Conservation (phyloP, 768 basidiomycete species). For the Leccinellum luteum region DNA sequence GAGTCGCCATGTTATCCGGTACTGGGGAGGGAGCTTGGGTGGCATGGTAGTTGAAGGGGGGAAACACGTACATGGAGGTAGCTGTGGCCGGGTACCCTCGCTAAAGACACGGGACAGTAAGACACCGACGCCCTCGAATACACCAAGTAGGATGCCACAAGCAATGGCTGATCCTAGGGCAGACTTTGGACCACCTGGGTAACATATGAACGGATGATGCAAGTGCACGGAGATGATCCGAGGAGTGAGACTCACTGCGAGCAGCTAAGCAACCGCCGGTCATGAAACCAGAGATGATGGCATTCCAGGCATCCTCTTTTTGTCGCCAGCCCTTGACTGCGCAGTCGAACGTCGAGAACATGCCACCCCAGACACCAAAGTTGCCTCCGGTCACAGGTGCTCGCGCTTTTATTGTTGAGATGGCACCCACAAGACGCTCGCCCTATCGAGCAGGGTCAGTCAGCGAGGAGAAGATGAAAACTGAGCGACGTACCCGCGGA, state of each 20-base stretch:
- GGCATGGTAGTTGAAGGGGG: background rate
- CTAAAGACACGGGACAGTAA: slow-evolving; percentile 86
- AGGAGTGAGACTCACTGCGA: slow-evolving; percentile 64
- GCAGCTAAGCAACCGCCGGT: slow-evolving; percentile 95
- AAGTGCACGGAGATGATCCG: background rate
- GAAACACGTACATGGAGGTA: slow-evolving; percentile 65
- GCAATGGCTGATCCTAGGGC: slow-evolving; percentile 92
- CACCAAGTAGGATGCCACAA: slow-evolving; percentile 93
- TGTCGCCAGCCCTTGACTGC: slow-evolving; percentile 95
- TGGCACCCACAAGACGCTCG: slow-evolving; percentile 89
- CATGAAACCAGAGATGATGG: slow-evolving; percentile 97
- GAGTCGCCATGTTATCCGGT: slow-evolving; percentile 56
- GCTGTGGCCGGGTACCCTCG: slow-evolving; percentile 74
- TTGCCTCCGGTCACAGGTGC: slow-evolving; percentile 98
- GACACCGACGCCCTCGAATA: slow-evolving; percentile 94
- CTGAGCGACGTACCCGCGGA: slow-evolving; percentile 63
- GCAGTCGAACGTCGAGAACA: slow-evolving; percentile 99
- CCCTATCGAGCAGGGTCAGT: slow-evolving; percentile 52
- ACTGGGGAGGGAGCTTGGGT: slow-evolving; percentile 34
- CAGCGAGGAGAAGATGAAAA: background rate
- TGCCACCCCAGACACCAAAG: slow-evolving; percentile 94
- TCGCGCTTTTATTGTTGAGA: slow-evolving; percentile 95
- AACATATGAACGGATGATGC: slow-evolving; percentile 6
- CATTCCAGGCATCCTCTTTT: slow-evolving; percentile 99
- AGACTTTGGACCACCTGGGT: slow-evolving; percentile 84